Evolutionary conservation across 2,329 filamentous ascomycete species (phyloP), one percentile per base, ranked within the genome.

Genomic region (Neopestalotiopsis rosae): DNA sequence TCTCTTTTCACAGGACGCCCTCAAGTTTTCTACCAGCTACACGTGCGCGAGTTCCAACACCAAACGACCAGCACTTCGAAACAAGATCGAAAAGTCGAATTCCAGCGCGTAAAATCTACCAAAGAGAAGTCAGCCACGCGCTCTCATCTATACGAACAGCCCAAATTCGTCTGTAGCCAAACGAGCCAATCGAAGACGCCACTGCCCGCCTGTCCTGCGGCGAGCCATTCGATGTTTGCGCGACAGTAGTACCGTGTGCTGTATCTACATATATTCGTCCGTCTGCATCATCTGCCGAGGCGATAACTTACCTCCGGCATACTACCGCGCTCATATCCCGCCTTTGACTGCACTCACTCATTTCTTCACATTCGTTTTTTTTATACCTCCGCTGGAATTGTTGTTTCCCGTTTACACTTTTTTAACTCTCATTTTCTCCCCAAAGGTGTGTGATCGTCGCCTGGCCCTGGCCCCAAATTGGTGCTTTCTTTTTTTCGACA

Each of bases 171-270:
- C 61, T 45, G 24, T 28, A 28, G 24, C 34, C 20, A 64, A 28
- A 34, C 61, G 40, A 64, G n/a, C n/a, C 10, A 32, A n/a, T 14
- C 61, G 1, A 45, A 9, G 40, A 38, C 40, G 34, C n/a, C 12
- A n/a, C n/a, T 24, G 34, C 69, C 69, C 59, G 72, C 76, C 76
- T 73, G 70, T 70, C 62, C 67, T 71, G 73, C 72, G 76, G 72
- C 69, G 74, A 74, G 74, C 74, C 71, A 74, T 71, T 71, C 72
- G 71, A 72, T 71, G 67, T 57, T 42, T 71, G 72, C 72, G 69
- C 67, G 61, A 72, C 71, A 20, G 59, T 38, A 52, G 45, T 52
- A 52, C 45, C 17, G 17, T 20, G n/a, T 52, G n/a, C 45, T 10
- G 7, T 17, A 20, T 9, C 45, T 20, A 52, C 20, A 52, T 38